Base-by-base conservation (phyloP, 805 yeast species). In the Barnettozyma sucrosica region DNA sequence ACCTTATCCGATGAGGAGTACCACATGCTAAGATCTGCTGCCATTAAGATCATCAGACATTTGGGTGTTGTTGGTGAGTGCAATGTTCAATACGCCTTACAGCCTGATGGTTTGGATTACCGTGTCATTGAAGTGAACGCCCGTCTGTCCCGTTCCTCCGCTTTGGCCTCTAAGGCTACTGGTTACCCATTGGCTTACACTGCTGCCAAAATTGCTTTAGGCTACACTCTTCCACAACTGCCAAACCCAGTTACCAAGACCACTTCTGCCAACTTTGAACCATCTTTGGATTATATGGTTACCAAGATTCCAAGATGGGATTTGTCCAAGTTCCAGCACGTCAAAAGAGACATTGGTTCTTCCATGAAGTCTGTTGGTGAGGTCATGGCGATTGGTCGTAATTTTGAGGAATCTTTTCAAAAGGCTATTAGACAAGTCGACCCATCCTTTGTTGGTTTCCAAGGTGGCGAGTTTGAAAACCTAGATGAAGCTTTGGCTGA, bases 291-390 rank as follows among this genome's bases (percentile, higher is more conserved):
- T 71, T 92, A 92, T 71, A 82, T 90, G 74, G 99, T 92, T 50
- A 89, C 95, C 59, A 92, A 92, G 77, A 89, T 92, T 64, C 99
- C 99, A 59, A 83, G 97, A 72, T 92, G 99, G 99, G 99, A 92
- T 75, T 75, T 92, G 67, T 69, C 93, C 57, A 92, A 92, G 76
- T 93, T 92, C 75, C 95, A 86, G 66, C 95, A 89, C 63, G 99
- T 92, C 54, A 86, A 88, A 67, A 81, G 96, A 68, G 89, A 85
- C 53, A 85, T 92, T 64, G 96, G 97, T 42, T 87, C 96, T 9
- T 82, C 97, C 39, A 92, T 92, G 99, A 92, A 92, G 70, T 90
- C 97, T 50, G 99, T 92, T 47, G 99, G 99, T 68, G 99, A 92
- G 71, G 99, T 92, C 50, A 92, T 92, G 99, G 95, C 97, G 41